Base-by-base conservation (phyloP, 2,329 filamentous ascomycete genomes). In the Cercospora citrullina region DNA sequence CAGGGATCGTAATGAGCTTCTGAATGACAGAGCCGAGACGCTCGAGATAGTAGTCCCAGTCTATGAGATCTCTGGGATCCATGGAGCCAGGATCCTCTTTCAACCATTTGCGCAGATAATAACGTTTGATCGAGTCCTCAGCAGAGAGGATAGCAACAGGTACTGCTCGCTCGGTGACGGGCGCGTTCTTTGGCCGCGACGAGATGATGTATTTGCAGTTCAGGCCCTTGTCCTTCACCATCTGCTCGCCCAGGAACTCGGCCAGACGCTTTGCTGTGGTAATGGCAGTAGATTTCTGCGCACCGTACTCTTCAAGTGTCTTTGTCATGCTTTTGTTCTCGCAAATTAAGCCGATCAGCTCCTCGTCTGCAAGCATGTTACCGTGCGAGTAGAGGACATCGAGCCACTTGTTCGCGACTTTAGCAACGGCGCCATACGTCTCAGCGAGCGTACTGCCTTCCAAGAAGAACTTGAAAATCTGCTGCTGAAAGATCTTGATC, bases 131-230 rank as follows among this genome's bases (percentile, higher is more conserved):
- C 5, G 88, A 87, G 66, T 94, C 90, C 65, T 98, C 94, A 0
- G 95, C 93, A 0, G 95, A 97, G 80, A 99, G 98, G 69, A 99
- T 99, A 21, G 95, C 93, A 5, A 99, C 93, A 0, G 95, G 95
- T 68, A 99, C 87, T 23, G 95, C 95, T 75, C 95, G 87, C 73
- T 99, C 96, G 0, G 95, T 99, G 69, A 99, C 94, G 1, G 95
- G 94, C 0, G 94, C 92, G 76, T 92, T 92, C 76, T 89, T 91
- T 4, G 95, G 95, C 71, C 87, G 88, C 14, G 93, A 87, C 62
- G 94, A 97, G 76, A 99, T 97, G 78, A 99, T 97, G 80, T 98
- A 99, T 81, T 98, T 98, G 89, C 95, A 99, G 83, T 99, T 99
- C 74, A 99, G 80, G 3, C 95, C 95, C 80, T 98, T 99, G 81